Base-by-base conservation (phyloP, 2,329 filamentous ascomycete species). In the Pezicula neosporulosa region DNA sequence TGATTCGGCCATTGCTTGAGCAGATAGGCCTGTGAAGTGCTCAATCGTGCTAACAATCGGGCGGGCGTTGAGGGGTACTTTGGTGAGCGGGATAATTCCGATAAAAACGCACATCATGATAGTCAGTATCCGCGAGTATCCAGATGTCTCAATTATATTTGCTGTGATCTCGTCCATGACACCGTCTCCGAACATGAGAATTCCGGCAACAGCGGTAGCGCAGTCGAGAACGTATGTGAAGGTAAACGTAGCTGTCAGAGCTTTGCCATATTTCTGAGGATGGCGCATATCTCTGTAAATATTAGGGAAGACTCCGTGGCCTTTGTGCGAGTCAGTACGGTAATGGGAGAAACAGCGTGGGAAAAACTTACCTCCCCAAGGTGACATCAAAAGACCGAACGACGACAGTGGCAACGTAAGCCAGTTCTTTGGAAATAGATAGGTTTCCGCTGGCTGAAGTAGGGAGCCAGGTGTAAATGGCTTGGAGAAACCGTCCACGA, bases 111-210 rank as follows among this genome's bases (percentile, higher is more conserved):
- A 90, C 68, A 97, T 87, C 59, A 93, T 75, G 44, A 93, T 72
- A n/a, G 85, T 90, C 38, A 96, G 70, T 1, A 75, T 77, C 12
- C 80, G 73, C 1, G 93, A 90, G 66, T 96, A 97, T 49, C 86
- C 86, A 6, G 78, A 70, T 1, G 83, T 87, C 48, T 80, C 76
- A 58, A 97, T 81, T 54, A 99, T 86, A 70, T 96, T 97, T 63
- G 87, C 87, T 0, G 94, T 97, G 66, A 97, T 86, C 68, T 95
- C 90, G 57, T 96, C 92, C 51, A 80, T 81, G 49, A 96, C 89
- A n/a, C 75, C 79, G 60, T 96, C 89, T 54, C 93, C 93, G 68
- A 97, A 99, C 93, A 99, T 97, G 57, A 97, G 78, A 52, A 94
- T 81, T 37, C 94, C 93, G 10, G 89, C 82, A 42, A 94, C 80